A percentile compares a stretch with the other conserved stretches of the same genome.
These are phyloP conservation scores for Ramalina peruviana DNA, from an alignment of 495 filamentous ascomycete species.

Conservation along the genomic window DNA sequence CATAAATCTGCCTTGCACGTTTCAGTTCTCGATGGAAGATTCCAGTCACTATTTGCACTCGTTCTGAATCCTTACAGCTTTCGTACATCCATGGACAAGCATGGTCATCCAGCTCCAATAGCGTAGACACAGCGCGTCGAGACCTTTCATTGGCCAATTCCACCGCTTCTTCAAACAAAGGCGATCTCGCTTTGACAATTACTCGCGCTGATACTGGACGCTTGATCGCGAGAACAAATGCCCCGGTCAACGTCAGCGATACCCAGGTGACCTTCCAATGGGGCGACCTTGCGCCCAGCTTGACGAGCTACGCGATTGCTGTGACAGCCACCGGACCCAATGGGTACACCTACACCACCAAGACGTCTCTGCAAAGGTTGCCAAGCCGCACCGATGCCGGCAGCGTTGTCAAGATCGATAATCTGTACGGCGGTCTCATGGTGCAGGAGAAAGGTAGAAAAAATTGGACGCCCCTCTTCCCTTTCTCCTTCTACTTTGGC, in stretches of 20 bases:
- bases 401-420: constrained; percentile 49
- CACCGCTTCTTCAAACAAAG: neutral
- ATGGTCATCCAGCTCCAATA: constrained; percentile 22
- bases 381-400: constrained; percentile 39
- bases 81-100: constrained; percentile 35
- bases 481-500: constrained; percentile 48
- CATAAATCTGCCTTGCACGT: no score
- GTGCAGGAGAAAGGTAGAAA: constrained; percentile 23
- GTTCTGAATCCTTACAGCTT: constrained; percentile 15
- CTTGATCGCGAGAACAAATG: constrained; percentile 14
- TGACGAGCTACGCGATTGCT: constrained; percentile 29
- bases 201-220: constrained; percentile 5
- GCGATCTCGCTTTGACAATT: neutral
- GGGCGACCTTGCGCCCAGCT: constrained; percentile 27
- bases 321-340: constrained; percentile 15
- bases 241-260: constrained; percentile 33
- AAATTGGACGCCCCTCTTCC: constrained; percentile 37
- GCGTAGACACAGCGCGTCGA: constrained; percentile 22
- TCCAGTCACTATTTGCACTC: neutral
- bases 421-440: constrained; percentile 41
- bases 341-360: constrained; percentile 28
- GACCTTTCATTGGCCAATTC: constrained; percentile 4
- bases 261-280: constrained; percentile 34
- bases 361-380: constrained; percentile 37
- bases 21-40: no score